phyloP scores from a whole-genome alignment of 2,329 filamentous ascomycete species.

The Periconia digitata region DNA sequence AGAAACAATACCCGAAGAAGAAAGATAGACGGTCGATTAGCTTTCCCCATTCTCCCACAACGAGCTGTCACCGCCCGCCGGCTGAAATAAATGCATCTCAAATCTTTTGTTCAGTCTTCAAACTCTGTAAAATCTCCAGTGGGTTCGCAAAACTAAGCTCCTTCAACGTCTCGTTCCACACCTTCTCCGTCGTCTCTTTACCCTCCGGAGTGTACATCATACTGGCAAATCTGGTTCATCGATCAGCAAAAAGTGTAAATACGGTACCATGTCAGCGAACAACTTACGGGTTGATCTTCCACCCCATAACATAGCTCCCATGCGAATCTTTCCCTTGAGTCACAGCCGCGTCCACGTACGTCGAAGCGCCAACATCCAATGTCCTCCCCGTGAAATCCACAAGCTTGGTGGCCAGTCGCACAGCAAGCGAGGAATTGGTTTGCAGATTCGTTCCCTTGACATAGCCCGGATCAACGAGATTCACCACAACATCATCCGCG shows the following conservation, averaged over 20 bases:
- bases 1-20: too few species aligned
- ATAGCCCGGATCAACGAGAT: constrained; percentile 51
- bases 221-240: constrained; percentile 1
- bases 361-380: constrained; percentile 47
- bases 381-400: constrained; percentile 25
- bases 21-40: too few species aligned
- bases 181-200: neutral
- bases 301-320: constrained; percentile 54
- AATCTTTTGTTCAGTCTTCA: too few species aligned
- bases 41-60: too few species aligned
- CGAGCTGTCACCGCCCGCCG: too few species aligned
- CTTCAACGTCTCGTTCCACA: constrained; percentile 12
- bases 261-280: neutral
- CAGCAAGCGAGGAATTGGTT: constrained; percentile 23
- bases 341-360: constrained; percentile 51
- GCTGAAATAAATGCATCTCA: too few species aligned
- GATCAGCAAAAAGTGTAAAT: neutral
- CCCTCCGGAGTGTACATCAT: constrained; percentile 10
- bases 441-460: constrained; percentile 47
- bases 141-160: constrained; percentile 9
- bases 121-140: neutral
- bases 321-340: constrained; percentile 54
- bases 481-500: constrained; percentile 40
- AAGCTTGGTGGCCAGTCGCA: constrained; percentile 12
- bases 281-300: constrained; percentile 50